Base-by-base conservation (phyloP, 2,329 filamentous ascomycete species). In the Myriosclerotinia scirpicola region DNA sequence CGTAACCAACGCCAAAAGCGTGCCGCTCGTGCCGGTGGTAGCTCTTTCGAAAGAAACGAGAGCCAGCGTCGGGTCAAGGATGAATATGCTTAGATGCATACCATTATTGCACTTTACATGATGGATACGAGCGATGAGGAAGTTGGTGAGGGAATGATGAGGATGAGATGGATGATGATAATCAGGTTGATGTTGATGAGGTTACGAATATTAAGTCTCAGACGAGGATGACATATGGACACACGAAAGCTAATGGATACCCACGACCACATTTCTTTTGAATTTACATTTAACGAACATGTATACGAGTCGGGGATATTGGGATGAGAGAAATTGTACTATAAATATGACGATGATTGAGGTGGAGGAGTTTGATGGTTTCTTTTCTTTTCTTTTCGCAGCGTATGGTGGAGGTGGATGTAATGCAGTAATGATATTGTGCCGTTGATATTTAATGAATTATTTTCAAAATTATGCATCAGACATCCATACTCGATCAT, bases 41-140 rank as follows among this genome's bases (percentile, higher is more conserved):
- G 64, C 22, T 66, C 64, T 4, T 63, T 66, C 15, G 52, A 36
- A 15, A 30, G 56, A 30, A 55, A n/a, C 5, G 64, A 66, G 12
- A 66, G 42, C 5, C 55, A 62, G 26, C 50, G 56, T 34, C 38
- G 64, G 9, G 50, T 48, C 50, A 66, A 66, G 58, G 64, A 66
- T 63, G 64, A 66, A 1, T 63, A 63, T 50, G 64, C 64, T 55
- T 66, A 63, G 40, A n/a, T 59, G 22, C 15, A 17, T 30, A 58
- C 20, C 8, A 30, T 58, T 38, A 20, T 58, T 12, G 20, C 2
- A 30, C 5, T 30, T 14, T 2, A 38, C 8, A 5, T 55, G 20
- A n/a, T 17, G 17, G 20, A 55, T 20, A 20, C 8, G 8, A 36
- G 15, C 5, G 6, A 30, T 20, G 52, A 20, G 15, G 9, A 5